Percentiles rank a stretch among this genome's conserved stretches.
These are phyloP conservation scores for Oryza glaberrima DNA, from an alignment of 176 grass and related monocot species.

Conservation along the genomic window DNA sequence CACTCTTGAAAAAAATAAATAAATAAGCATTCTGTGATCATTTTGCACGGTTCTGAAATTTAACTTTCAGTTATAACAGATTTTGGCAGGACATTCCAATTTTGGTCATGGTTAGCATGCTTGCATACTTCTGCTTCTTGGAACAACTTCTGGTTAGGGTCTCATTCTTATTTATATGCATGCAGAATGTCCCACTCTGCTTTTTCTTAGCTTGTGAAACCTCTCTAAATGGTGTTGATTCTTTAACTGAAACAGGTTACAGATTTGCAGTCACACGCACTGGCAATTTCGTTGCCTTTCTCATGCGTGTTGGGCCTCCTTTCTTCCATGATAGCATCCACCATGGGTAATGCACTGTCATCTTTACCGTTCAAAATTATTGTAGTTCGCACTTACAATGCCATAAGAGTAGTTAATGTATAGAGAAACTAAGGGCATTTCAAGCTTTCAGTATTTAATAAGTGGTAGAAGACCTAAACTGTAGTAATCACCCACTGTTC, in stretches of 20 bases:
- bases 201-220: conserved; percentile 29
- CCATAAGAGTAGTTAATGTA: neutral
- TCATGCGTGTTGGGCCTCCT: conserved; percentile 88
- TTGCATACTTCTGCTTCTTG: conserved; percentile 99
- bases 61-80: conserved; percentile 56
- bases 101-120: conserved; percentile 99
- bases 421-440: neutral
- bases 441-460: neutral
- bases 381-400: neutral
- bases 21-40: conserved; percentile 14
- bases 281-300: conserved; percentile 95
- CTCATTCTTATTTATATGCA: conserved; percentile 23
- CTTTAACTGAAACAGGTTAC: conserved; percentile 60
- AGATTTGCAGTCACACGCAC: conserved; percentile 65
- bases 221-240: conserved; percentile 11
- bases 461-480: neutral
- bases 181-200: neutral
- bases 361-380: conserved; percentile 18
- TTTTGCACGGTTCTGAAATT: conserved; percentile 5
- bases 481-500: neutral
- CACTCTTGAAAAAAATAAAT: conserved; percentile 16
- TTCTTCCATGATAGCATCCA: conserved; percentile 94
- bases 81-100: conserved; percentile 98
- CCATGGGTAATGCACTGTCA: conserved; percentile 71
- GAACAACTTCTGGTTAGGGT: conserved; percentile 94